Conservation (phyloP, 108 stramenopile species). For the Skeletonema grethae region DNA sequence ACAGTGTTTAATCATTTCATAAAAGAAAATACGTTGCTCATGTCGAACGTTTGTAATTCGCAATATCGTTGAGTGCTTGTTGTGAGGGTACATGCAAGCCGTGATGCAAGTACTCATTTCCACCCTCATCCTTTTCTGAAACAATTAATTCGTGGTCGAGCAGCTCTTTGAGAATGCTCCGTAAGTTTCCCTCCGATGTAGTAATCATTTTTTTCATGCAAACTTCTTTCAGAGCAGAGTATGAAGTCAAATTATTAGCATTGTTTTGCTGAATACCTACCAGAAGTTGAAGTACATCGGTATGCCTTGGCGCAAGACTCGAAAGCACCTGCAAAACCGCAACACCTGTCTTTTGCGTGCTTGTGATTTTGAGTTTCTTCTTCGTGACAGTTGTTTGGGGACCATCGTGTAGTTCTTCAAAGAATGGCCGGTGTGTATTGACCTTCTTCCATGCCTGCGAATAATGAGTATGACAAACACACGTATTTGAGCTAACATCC, state of each 20-base stretch:
- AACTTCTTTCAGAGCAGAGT: constrained; percentile 45
- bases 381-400: constrained; percentile 19
- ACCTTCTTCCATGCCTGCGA: constrained; percentile 60
- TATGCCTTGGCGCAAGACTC: constrained; percentile 63
- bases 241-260: constrained; percentile 29
- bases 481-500: too few relatives aligned
- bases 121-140: constrained; percentile 20
- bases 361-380: constrained; percentile 20
- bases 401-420: constrained; percentile 54
- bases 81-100: constrained; percentile 13
- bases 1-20: background rate
- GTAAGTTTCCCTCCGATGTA: constrained; percentile 45
- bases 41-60: constrained; percentile 11
- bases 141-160: constrained; percentile 61
- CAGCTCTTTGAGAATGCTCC: constrained; percentile 58
- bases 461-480: too few relatives aligned
- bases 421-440: constrained; percentile 68
- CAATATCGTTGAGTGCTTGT: constrained; percentile 27
- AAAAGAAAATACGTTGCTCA: background rate
- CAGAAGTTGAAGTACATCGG: constrained; percentile 65
- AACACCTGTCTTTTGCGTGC: constrained; percentile 2
- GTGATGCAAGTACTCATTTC: constrained; percentile 15
- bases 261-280: constrained; percentile 55
- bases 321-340: constrained; percentile 37
- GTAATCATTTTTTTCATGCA: constrained; percentile 56